These are phyloP conservation scores for Colletotrichum euphorbiae DNA, from an alignment of 2,329 filamentous ascomycete genomes.

Conservation along the genomic window DNA sequence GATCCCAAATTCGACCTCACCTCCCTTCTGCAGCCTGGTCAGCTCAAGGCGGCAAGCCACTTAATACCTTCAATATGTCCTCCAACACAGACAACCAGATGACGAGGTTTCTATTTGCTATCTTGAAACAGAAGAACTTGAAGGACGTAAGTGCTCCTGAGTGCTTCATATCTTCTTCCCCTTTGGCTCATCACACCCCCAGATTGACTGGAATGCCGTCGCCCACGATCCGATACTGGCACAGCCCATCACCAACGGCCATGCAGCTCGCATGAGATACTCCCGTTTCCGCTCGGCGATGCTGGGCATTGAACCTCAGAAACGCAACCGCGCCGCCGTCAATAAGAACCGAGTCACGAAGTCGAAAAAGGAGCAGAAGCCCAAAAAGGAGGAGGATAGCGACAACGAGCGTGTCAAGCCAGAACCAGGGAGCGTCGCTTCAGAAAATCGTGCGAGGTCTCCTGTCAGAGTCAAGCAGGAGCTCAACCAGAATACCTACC, in stretches of 20 bases:
- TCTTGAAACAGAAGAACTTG: constrained; percentile 69
- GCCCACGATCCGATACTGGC: constrained; percentile 65
- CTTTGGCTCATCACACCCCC: constrained; percentile 39
- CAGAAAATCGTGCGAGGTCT: constrained; percentile 27
- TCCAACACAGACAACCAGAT: constrained; percentile 67
- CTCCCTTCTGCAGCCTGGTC: constrained; percentile 7
- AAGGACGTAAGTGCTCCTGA: constrained; percentile 65
- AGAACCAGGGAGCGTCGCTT: constrained; percentile 47
- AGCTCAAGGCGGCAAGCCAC: constrained; percentile 12
- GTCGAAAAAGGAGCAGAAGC: constrained; percentile 53
- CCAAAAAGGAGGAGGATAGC: constrained; percentile 54
- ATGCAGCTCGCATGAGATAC: constrained; percentile 71
- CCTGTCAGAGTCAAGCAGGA: constrained; percentile 54
- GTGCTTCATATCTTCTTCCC: constrained; percentile 39
- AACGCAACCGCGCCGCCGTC: constrained; percentile 55
- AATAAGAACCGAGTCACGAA: constrained; percentile 61
- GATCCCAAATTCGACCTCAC: constrained; percentile 15
- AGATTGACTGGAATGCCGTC: constrained; percentile 72
- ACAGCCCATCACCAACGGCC: constrained; percentile 68
- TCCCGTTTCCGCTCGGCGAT: constrained; percentile 63
- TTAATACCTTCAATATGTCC: constrained; percentile 56
- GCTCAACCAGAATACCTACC: constrained; percentile 46
- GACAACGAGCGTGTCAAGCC: constrained; percentile 50
- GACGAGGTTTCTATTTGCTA: constrained; percentile 69
- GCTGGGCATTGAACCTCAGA: constrained; percentile 60